Conservation (phyloP, 352 stramenopile species). For the Phytophthora vignae region DNA sequence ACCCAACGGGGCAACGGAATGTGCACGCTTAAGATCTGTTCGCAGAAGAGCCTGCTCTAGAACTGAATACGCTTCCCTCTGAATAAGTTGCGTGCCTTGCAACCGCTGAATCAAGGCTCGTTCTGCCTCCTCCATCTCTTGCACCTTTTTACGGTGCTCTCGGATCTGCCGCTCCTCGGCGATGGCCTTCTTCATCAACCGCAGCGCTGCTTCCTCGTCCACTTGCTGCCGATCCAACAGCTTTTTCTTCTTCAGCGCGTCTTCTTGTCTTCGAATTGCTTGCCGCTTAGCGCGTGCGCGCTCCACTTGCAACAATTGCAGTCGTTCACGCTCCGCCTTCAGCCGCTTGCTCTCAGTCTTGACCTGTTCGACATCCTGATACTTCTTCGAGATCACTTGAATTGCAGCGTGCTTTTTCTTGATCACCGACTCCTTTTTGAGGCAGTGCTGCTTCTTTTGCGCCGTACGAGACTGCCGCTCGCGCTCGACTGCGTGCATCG, state of each 20-base stretch:
- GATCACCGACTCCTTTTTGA: conserved; percentile 80
- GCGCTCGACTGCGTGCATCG: conserved; percentile 43
- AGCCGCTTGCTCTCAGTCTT: conserved; percentile 73
- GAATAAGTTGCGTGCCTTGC: conserved; percentile 75
- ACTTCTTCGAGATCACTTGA: conserved; percentile 78
- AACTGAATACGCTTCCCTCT: conserved; percentile 76
- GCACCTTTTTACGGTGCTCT: conserved; percentile 58
- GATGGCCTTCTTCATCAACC: conserved; percentile 72
- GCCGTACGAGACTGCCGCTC: conserved; percentile 55
- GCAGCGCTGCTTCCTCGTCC: conserved; percentile 55
- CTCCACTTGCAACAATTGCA: conserved; percentile 62
- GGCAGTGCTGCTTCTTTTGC: conserved; percentile 63
- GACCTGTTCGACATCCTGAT: conserved; percentile 80
- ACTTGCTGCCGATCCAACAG: conserved; percentile 50
- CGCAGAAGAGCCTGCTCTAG: conserved; percentile 74
- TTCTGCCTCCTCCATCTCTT: conserved; percentile 78
- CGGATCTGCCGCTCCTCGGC: conserved; percentile 67
- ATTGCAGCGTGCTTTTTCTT: conserved; percentile 81
- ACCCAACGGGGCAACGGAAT: conserved; percentile 32
- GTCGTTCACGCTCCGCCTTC: conserved; percentile 64
- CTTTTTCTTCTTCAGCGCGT: conserved; percentile 64
- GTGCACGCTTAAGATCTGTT: conserved; percentile 41
- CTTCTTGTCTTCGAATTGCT: conserved; percentile 62
- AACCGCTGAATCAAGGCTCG: conserved; percentile 69
- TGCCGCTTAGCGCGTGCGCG: conserved; percentile 65